Evolutionary conservation across 1,284 basidiomycete species (phyloP).

Genomic region (Ganoderma sinense): DNA sequence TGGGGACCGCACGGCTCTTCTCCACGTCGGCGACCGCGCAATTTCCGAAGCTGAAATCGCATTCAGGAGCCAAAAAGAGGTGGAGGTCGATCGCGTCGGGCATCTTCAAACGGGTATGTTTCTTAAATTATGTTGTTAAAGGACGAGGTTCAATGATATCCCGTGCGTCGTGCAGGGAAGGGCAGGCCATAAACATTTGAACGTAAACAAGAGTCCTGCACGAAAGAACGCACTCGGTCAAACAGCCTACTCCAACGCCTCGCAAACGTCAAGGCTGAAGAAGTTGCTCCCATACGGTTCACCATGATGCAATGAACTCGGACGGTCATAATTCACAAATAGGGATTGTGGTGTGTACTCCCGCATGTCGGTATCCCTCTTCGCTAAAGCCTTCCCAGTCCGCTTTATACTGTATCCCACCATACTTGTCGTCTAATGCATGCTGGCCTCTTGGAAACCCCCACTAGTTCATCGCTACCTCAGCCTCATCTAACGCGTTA

Average conservation of each 20-base stretch:
- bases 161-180: slow-evolving; percentile 56
- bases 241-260: slow-evolving; percentile 67
- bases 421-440: slow-evolving; percentile 18
- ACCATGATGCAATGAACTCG: slow-evolving; percentile 36
- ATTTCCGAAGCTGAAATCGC: slow-evolving; percentile 74
- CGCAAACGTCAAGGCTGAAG: slow-evolving; percentile 71
- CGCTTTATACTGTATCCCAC: slow-evolving; percentile 24
- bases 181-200: slow-evolving; percentile 75
- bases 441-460: neutral
- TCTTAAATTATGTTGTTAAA: slow-evolving; percentile 7
- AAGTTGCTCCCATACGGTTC: slow-evolving; percentile 75
- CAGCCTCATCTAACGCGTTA: slow-evolving; percentile 42
- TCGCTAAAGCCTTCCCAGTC: slow-evolving; percentile 14
- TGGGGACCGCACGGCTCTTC: slow-evolving; percentile 42
- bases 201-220: slow-evolving; percentile 68
- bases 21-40: slow-evolving; percentile 41
- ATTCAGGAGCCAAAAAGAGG: slow-evolving; percentile 83
- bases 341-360: slow-evolving; percentile 12
- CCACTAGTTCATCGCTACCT: slow-evolving; percentile 33
- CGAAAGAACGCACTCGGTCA: slow-evolving; percentile 71
- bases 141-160: slow-evolving; percentile 4
- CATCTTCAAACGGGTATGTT: slow-evolving; percentile 79
- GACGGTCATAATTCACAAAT: neutral
- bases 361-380: neutral
- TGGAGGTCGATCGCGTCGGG: slow-evolving; percentile 76